phyloP scores from a whole-genome alignment of 257 asterid genomes.

The Datura wrightii region DNA sequence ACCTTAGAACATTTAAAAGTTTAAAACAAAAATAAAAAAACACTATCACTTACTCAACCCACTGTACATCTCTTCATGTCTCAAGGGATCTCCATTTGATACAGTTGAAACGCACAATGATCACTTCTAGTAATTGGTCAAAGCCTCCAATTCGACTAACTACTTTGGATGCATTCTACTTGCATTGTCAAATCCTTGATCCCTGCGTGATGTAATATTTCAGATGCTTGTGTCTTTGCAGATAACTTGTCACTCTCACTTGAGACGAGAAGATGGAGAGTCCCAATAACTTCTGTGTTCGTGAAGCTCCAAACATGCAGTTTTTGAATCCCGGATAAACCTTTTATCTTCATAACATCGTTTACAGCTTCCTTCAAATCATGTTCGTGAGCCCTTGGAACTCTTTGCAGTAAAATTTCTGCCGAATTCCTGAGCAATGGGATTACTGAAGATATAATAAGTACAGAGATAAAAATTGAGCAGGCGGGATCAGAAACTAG shows the following conservation, averaged over 20 bases:
- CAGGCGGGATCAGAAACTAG: conserved; percentile 94
- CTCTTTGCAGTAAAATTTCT: conserved; percentile 86
- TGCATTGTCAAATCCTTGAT: conserved; percentile 81
- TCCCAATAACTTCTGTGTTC: conserved; percentile 79
- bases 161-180: conserved; percentile 58
- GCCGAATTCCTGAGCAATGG: conserved; percentile 94
- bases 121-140: not conserved
- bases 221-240: conserved; percentile 53
- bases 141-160: conserved; percentile 32
- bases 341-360: conserved; percentile 61
- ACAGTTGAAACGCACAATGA: not conserved
- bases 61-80: conserved; percentile 23
- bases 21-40: not conserved
- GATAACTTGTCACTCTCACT: conserved; percentile 57
- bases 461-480: conserved; percentile 86
- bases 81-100: conserved; percentile 23
- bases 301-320: conserved; percentile 90
- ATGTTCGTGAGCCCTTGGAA: conserved; percentile 76
- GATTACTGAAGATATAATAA: conserved; percentile 79
- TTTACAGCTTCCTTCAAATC: conserved; percentile 65
- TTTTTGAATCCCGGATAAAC: conserved; percentile 72
- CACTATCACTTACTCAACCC: not conserved
- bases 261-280: conserved; percentile 80
- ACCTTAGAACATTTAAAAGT: not conserved
- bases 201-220: conserved; percentile 68